Evolutionary conservation across 352 stramenopile species (phyloP).

Genomic region (Phytophthora uliginosa): DNA sequence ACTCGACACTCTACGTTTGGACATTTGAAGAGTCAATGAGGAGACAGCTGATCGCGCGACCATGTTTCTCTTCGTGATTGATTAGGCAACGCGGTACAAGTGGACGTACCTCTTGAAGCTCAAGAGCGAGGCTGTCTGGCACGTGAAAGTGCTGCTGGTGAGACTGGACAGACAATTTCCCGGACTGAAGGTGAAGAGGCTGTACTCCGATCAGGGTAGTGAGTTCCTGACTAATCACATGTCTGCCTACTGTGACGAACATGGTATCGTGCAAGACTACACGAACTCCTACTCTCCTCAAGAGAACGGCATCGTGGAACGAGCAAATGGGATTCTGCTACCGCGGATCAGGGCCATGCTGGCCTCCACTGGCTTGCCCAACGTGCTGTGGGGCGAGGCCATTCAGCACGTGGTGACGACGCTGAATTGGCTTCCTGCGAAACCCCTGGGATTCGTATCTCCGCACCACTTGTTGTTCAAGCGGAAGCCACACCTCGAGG

Average conservation of each 20-base stretch:
- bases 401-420: slow-evolving; percentile 1
- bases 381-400: slow-evolving; percentile 9
- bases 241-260: background rate
- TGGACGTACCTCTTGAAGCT: slow-evolving; percentile 17
- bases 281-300: slow-evolving; percentile 11
- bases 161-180: slow-evolving; percentile 10
- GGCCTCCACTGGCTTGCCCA: background rate
- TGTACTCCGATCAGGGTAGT: slow-evolving; percentile 3
- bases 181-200: background rate
- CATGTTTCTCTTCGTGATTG: slow-evolving; percentile 26
- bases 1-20: background rate
- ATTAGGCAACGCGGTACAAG: slow-evolving; percentile 21
- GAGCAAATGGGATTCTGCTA: slow-evolving; percentile 1
- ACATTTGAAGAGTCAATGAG: slow-evolving; percentile 14
- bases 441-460: background rate
- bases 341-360: background rate
- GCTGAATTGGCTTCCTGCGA: slow-evolving; percentile 1
- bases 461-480: background rate
- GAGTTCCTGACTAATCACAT: slow-evolving; percentile 3
- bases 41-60: background rate
- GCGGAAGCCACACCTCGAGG: background rate
- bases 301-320: slow-evolving; percentile 14
- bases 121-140: slow-evolving; percentile 15
- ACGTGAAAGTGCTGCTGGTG: slow-evolving; percentile 13
- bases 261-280: background rate